Percentiles rank a stretch among this genome's conserved stretches.
Evolutionary conservation across 163 green algal species (phyloP).

Genomic region (Volvox carteri): DNA sequence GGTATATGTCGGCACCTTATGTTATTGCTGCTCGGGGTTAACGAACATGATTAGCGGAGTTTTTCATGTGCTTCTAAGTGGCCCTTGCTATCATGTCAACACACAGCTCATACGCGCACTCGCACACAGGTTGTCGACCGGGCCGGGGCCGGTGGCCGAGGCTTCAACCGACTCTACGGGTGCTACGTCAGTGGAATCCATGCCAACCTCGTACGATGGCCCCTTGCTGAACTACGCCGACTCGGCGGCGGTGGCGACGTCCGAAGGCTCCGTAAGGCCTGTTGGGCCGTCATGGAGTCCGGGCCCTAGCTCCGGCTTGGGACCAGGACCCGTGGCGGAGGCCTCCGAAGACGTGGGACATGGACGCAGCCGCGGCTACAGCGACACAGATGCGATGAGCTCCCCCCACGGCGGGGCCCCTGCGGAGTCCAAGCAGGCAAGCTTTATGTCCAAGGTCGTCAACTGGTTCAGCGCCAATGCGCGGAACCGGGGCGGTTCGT

Average conservation of each 20-base stretch:
- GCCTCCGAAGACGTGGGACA: neutral
- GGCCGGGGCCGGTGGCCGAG: conserved; percentile 12
- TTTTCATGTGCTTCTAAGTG: too few relatives aligned
- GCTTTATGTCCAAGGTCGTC: conserved; percentile 52
- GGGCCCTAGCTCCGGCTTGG: neutral
- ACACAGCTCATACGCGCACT: too few relatives aligned
- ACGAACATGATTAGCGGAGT: too few relatives aligned
- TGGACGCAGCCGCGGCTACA: conserved; percentile 26
- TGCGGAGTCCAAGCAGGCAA: conserved; percentile 13
- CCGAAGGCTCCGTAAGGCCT: too few relatives aligned
- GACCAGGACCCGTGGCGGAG: conserved; percentile 9
- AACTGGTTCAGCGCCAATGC: conserved; percentile 49
- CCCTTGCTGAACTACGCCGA: neutral
- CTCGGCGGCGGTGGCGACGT: neutral
- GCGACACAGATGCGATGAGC: conserved; percentile 8
- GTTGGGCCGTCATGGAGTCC: too few relatives aligned
- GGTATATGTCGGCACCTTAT: too few relatives aligned
- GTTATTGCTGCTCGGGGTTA: too few relatives aligned
- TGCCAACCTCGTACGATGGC: neutral
- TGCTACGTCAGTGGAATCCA: neutral
- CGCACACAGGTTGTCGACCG: neutral
- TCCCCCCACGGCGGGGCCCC: neutral
- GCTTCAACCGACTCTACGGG: neutral
- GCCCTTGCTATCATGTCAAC: too few relatives aligned
- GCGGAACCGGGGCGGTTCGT: conserved; percentile 17